phyloP scores from a whole-genome alignment of 2,329 filamentous ascomycete species.

The Magnaporthiopsis rhizophila region DNA sequence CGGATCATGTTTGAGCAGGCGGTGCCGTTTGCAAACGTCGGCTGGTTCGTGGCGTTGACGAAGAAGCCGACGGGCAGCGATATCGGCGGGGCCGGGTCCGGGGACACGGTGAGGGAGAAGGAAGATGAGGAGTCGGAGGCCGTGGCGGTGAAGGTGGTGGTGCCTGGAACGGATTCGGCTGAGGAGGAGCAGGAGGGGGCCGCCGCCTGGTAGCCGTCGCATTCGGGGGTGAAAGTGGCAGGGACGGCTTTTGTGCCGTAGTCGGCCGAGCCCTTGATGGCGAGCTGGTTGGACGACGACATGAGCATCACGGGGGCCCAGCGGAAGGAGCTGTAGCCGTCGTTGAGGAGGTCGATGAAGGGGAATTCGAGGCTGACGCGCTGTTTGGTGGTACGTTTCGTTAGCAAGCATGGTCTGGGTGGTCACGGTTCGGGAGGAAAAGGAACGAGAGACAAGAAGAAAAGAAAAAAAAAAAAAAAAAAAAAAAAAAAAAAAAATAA shows the following conservation, averaged over 20 bases:
- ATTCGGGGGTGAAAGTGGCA: slow-evolving; percentile 35
- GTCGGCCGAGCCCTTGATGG: slow-evolving; percentile 33
- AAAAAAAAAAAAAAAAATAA: slow-evolving; percentile 5
- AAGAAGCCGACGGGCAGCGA: slow-evolving; percentile 30
- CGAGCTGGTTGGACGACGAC: slow-evolving; percentile 30
- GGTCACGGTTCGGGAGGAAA: too few relatives aligned
- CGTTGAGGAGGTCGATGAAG: slow-evolving; percentile 43
- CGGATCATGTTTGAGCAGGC: slow-evolving; percentile 28
- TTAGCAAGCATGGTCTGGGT: not conserved
- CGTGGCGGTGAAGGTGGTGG: slow-evolving; percentile 7
- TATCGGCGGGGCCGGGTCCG: slow-evolving; percentile 16
- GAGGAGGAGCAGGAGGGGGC: slow-evolving; percentile 1
- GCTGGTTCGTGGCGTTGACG: slow-evolving; percentile 47
- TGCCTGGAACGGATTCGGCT: slow-evolving; percentile 17
- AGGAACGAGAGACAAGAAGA: too few relatives aligned
- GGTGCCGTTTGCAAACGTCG: slow-evolving; percentile 42
- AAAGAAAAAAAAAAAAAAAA: slow-evolving; percentile 5
- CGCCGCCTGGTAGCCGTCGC: slow-evolving; percentile 34
- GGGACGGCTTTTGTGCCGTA: slow-evolving; percentile 38
- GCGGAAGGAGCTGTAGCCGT: slow-evolving; percentile 42
- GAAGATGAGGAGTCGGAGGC: slow-evolving; percentile 30
- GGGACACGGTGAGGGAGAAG: slow-evolving; percentile 23
- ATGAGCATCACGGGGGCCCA: slow-evolving; percentile 41
- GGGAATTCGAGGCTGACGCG: slow-evolving; percentile 45
- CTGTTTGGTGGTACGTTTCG: slow-evolving; percentile 20